These are phyloP conservation scores for Colletotrichum endophyticum DNA, from an alignment of 2,329 filamentous ascomycete genomes.

Conservation along the genomic window DNA sequence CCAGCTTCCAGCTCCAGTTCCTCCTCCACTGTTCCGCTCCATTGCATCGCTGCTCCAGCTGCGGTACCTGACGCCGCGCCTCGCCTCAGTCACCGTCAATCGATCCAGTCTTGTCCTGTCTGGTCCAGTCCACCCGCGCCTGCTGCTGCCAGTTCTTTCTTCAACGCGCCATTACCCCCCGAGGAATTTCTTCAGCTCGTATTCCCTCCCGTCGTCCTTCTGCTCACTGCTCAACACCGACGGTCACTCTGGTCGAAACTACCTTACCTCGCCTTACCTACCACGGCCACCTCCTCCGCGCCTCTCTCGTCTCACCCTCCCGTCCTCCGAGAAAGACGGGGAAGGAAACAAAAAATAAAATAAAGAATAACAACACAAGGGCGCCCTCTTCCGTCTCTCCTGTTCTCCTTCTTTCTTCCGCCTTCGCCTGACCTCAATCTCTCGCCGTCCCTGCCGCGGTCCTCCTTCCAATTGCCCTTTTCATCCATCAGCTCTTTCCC, in stretches of 20 bases:
- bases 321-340: neutral
- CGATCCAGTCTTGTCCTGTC: neutral
- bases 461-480: neutral
- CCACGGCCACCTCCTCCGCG: neutral
- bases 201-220: constrained; percentile 6
- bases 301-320: neutral
- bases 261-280: neutral
- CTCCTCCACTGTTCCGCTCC: neutral
- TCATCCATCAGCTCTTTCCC: neutral
- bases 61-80: neutral
- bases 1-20: neutral
- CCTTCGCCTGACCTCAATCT: neutral
- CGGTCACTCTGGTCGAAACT: neutral
- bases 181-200: constrained; percentile 22
- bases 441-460: neutral
- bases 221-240: neutral
- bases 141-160: neutral
- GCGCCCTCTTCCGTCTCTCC: neutral
- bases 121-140: neutral
- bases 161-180: neutral
- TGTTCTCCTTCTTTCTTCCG: neutral
- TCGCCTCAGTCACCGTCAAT: neutral
- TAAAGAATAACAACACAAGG: neutral
- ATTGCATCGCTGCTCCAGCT: neutral
- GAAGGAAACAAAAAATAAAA: neutral